phyloP scores from a whole-genome alignment of 768 basidiomycete genomes.

The Gloeopeniophorella convolvens region DNA sequence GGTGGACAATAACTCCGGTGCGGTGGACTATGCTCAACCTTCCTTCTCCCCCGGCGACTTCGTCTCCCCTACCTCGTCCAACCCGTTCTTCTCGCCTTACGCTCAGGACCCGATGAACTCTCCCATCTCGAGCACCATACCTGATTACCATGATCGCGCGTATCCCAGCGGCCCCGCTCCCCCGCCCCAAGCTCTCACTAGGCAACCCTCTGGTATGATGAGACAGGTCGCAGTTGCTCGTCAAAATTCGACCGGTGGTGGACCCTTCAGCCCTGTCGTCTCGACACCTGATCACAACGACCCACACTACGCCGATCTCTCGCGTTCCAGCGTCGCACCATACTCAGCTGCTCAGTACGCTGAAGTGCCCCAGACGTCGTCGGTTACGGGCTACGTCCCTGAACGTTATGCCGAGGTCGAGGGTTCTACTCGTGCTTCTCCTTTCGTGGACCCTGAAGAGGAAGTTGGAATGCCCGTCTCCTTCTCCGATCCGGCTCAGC shows the following conservation, averaged over 20 bases:
- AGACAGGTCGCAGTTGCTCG: conserved; percentile 9
- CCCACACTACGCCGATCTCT: conserved; percentile 56
- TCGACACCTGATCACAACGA: conserved; percentile 12
- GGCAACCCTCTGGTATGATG: conserved; percentile 11
- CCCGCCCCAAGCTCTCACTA: conserved; percentile 15
- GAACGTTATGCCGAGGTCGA: conserved; percentile 10
- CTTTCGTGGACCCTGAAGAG: conserved; percentile 26
- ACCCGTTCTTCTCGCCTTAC: conserved; percentile 36
- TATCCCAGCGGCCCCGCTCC: background rate
- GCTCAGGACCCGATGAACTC: conserved; percentile 34
- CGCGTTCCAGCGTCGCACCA: conserved; percentile 63
- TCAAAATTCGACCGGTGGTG: conserved; percentile 23
- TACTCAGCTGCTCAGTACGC: conserved; percentile 72
- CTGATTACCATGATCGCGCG: conserved; percentile 10
- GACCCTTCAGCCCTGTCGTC: conserved; percentile 16
- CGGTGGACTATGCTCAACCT: conserved; percentile 23
- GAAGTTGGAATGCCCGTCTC: conserved; percentile 25
- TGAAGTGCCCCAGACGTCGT: conserved; percentile 50
- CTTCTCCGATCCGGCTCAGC: conserved; percentile 27
- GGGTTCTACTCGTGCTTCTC: conserved; percentile 22
- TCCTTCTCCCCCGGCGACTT: conserved; percentile 24
- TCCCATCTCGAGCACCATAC: conserved; percentile 25
- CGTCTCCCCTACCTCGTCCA: conserved; percentile 27
- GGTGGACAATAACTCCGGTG: conserved; percentile 29
- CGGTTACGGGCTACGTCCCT: conserved; percentile 19